A percentile compares a stretch with the other conserved stretches of the same genome.
phyloP scores from a whole-genome alignment of 2,329 filamentous ascomycete genomes.

The Bipolaris oryzae region DNA sequence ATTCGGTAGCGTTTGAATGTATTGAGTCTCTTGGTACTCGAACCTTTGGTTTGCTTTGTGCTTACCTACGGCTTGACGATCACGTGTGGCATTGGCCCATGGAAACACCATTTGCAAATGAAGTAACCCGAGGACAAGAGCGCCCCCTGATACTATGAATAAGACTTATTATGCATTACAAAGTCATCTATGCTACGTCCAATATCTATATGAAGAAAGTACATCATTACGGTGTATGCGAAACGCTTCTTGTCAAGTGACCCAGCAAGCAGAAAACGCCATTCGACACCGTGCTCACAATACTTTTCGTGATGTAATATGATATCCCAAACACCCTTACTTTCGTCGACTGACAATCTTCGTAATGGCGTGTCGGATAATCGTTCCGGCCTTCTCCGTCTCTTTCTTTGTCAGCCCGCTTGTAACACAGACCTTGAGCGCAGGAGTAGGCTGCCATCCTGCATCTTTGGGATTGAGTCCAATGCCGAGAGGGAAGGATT shows the following conservation, averaged over 20 bases:
- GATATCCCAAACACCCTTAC: slow-evolving; percentile 16
- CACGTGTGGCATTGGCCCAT: not conserved
- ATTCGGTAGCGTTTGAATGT: not conserved
- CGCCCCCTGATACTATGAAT: not conserved
- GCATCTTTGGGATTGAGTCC: slow-evolving; percentile 71
- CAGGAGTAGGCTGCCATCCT: slow-evolving; percentile 72
- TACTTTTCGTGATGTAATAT: not conserved
- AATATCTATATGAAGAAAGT: slow-evolving; percentile 2
- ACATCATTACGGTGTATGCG: slow-evolving; percentile 3
- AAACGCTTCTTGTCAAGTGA: not conserved
- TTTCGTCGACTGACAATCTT: slow-evolving; percentile 75
- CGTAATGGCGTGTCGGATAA: slow-evolving; percentile 89
- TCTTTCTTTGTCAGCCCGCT: slow-evolving; percentile 90
- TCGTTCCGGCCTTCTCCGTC: slow-evolving; percentile 88
- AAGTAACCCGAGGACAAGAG: not conserved
- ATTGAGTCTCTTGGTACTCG: not conserved
- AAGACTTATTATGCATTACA: slow-evolving; percentile 10
- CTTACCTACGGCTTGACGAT: not conserved
- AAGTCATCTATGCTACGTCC: not conserved
- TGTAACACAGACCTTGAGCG: slow-evolving; percentile 90
- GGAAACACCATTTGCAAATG: not conserved
- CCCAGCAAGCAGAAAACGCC: slow-evolving; percentile 4
- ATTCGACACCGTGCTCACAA: not conserved
- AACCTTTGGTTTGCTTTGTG: not conserved
- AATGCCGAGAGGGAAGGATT: slow-evolving; percentile 68